phyloP scores from a whole-genome alignment of 1,139 yeast species.

The Sporopachydermia cereana region DNA sequence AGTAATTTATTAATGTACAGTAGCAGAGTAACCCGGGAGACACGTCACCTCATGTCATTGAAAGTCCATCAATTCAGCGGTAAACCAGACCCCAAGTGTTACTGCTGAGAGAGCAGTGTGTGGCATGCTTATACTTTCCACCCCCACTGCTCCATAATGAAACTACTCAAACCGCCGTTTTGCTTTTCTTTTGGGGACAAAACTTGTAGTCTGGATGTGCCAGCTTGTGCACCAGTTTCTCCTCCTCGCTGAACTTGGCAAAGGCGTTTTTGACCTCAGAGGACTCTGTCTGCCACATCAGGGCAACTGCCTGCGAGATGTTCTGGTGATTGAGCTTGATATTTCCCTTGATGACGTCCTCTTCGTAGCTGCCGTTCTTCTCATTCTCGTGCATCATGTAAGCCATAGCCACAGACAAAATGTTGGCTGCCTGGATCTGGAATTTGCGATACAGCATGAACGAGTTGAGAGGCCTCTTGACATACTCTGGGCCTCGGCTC shows the following conservation, averaged over 20 bases:
- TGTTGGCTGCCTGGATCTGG: slow-evolving; percentile 32
- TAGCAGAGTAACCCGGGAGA: too few species aligned
- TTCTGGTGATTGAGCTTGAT: slow-evolving; percentile 29
- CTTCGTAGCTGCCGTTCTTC: slow-evolving; percentile 6
- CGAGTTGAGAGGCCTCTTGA: slow-evolving; percentile 38
- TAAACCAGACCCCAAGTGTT: too few species aligned
- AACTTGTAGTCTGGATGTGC: slow-evolving; percentile 36
- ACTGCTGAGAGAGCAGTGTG: too few species aligned
- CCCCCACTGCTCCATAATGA: too few species aligned
- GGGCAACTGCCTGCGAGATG: slow-evolving; percentile 32
- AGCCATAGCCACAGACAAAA: slow-evolving; percentile 27
- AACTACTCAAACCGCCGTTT: slow-evolving; percentile 7
- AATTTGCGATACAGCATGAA: slow-evolving; percentile 37
- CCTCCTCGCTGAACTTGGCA: slow-evolving; percentile 27
- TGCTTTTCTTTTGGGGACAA: slow-evolving; percentile 27
- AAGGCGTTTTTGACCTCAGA: slow-evolving; percentile 27
- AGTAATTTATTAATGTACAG: too few species aligned
- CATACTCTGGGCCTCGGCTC: slow-evolving; percentile 13
- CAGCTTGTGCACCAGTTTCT: slow-evolving; percentile 30
- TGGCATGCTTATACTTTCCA: too few species aligned
- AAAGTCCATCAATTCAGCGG: too few species aligned
- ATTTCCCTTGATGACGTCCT: slow-evolving; percentile 9
- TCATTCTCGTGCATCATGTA: slow-evolving; percentile 15
- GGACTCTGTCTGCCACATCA: slow-evolving; percentile 36
- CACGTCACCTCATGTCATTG: too few species aligned